Evolutionary conservation across 1,284 basidiomycete genomes (phyloP).

Genomic region (Pisolithus thermaeus): DNA sequence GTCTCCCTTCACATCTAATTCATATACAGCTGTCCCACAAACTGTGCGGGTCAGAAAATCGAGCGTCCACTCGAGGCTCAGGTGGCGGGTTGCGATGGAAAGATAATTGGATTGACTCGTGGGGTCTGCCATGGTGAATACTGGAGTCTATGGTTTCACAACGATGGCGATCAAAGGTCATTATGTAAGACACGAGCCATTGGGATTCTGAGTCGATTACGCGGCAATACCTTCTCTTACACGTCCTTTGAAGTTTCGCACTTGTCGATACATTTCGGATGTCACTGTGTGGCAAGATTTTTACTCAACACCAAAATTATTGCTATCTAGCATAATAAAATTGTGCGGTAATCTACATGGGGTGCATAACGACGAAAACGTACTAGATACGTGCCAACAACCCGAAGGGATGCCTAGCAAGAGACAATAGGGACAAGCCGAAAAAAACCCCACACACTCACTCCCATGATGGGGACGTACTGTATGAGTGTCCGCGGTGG

Average conservation of each 20-base stretch:
- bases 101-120: slow-evolving; percentile 79
- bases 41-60: slow-evolving; percentile 72
- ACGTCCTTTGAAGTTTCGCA: too few relatives aligned
- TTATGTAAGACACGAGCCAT: too few relatives aligned
- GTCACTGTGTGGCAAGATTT: too few relatives aligned
- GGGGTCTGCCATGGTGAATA: slow-evolving; percentile 41
- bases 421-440: slow-evolving; percentile 1
- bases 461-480: slow-evolving; percentile 55
- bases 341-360: slow-evolving; percentile 31
- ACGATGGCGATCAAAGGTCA: too few relatives aligned
- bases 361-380: slow-evolving; percentile 20
- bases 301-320: not conserved
- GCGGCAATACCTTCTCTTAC: too few relatives aligned
- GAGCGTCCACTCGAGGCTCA: slow-evolving; percentile 78
- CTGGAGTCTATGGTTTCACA: too few relatives aligned
- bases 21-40: slow-evolving; percentile 69
- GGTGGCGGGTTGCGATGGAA: slow-evolving; percentile 61
- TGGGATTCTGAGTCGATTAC: too few relatives aligned
- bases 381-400: slow-evolving; percentile 20
- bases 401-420: slow-evolving; percentile 8
- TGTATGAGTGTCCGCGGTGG: slow-evolving; percentile 40
- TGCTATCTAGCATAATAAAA: slow-evolving; percentile 14
- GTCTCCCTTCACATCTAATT: slow-evolving; percentile 52
- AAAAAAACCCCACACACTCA: slow-evolving; percentile 23
- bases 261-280: too few relatives aligned